phyloP scores from a whole-genome alignment of 2,329 filamentous ascomycete species.

The Penicillium rolfsii region DNA sequence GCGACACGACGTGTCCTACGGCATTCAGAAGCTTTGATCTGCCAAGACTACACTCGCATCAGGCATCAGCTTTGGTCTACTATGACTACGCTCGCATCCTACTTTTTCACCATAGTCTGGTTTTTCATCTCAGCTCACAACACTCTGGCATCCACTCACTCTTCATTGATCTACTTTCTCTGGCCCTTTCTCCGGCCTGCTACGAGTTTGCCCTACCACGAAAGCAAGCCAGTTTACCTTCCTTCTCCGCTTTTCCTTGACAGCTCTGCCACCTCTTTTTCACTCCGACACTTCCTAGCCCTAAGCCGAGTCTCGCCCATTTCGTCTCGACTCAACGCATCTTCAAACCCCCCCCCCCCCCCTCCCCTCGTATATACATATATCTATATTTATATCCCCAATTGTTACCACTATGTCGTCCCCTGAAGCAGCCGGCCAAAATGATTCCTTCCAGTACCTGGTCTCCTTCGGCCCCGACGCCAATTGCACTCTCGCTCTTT shows the following conservation, averaged over 20 bases:
- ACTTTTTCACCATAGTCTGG: slow-evolving; percentile 5
- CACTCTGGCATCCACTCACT: slow-evolving; percentile 10
- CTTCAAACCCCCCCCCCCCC: not conserved
- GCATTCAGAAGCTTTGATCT: not conserved
- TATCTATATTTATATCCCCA: not conserved
- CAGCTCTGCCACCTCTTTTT: not conserved
- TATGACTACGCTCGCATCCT: slow-evolving; percentile 1
- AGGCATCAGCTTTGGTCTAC: slow-evolving; percentile 5
- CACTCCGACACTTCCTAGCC: not conserved
- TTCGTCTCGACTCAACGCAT: not conserved
- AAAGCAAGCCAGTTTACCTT: not conserved
- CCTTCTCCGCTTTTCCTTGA: not conserved
- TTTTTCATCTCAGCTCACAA: slow-evolving; percentile 8
- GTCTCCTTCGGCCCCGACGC: slow-evolving; percentile 28
- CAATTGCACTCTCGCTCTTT: slow-evolving; percentile 43
- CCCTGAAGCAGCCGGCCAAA: slow-evolving; percentile 1
- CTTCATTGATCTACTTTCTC: slow-evolving; percentile 8
- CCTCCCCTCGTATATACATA: not conserved
- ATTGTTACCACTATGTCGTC: slow-evolving; percentile 9
- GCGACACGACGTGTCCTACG: slow-evolving; percentile 2
- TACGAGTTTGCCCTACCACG: slow-evolving; percentile 2
- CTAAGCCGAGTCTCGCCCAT: not conserved
- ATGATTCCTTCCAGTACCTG: slow-evolving; percentile 8
- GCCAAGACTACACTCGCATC: not conserved
- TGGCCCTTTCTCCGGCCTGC: slow-evolving; percentile 4